Evolutionary conservation across 768 basidiomycete species (phyloP).

Genomic region (Albatrellus ellisii): DNA sequence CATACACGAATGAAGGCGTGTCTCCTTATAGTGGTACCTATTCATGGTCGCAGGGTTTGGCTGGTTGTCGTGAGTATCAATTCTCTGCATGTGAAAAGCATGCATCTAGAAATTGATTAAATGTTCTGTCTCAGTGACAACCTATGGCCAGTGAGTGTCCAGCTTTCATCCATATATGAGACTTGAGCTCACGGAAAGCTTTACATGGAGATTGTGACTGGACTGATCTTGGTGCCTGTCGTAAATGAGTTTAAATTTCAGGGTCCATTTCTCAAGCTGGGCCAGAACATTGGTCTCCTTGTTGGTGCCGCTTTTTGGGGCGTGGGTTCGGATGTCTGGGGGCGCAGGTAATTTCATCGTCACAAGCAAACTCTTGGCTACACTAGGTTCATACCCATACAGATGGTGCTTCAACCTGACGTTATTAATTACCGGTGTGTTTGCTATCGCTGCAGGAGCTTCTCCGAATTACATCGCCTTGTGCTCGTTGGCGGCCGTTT

Average conservation of each 20-base stretch:
- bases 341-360: constrained; percentile 32
- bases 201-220: constrained; percentile 38
- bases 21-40: constrained; percentile 33
- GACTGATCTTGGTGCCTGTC: constrained; percentile 50
- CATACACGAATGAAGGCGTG: background rate
- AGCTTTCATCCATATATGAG: background rate
- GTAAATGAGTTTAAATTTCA: constrained; percentile 51
- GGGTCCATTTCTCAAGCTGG: constrained; percentile 52
- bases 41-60: constrained; percentile 62
- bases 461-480: constrained; percentile 39
- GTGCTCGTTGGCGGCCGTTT: constrained; percentile 37
- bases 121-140: constrained; percentile 38
- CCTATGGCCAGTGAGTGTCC: constrained; percentile 57
- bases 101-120: background rate
- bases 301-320: constrained; percentile 63
- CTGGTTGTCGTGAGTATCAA: constrained; percentile 50
- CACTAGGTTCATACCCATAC: background rate
- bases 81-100: background rate
- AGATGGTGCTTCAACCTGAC: constrained; percentile 64
- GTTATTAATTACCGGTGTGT: constrained; percentile 50
- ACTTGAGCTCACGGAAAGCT: background rate
- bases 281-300: constrained; percentile 59
- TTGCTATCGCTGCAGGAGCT: constrained; percentile 50
- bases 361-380: background rate
- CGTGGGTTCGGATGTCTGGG: constrained; percentile 57